A percentile compares a stretch with the other conserved stretches of the same genome.
These are phyloP conservation scores for Leucocoprinus birnbaumii DNA, from an alignment of 768 basidiomycete genomes.

Conservation along the genomic window DNA sequence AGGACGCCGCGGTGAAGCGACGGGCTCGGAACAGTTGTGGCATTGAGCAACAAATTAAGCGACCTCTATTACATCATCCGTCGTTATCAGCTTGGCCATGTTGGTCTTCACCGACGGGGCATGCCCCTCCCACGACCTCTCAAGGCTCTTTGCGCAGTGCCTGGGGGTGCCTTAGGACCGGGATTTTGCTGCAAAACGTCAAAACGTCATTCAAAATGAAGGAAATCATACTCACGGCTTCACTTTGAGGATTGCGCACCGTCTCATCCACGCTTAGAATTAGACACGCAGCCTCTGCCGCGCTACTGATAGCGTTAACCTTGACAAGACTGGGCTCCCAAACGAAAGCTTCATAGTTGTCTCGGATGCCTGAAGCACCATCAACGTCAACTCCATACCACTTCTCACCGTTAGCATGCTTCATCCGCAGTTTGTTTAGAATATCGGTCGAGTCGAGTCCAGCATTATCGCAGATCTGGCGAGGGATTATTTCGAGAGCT, in stretches of 20 bases:
- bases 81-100: conserved; percentile 1
- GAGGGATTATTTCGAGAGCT: conserved; percentile 94
- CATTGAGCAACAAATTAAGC: not conserved
- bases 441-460: conserved; percentile 97
- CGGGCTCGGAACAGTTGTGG: not conserved
- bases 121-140: conserved; percentile 86
- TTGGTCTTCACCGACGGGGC: conserved; percentile 54
- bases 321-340: conserved; percentile 98
- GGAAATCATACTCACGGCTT: conserved; percentile 58
- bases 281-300: conserved; percentile 93
- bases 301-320: conserved; percentile 92
- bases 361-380: conserved; percentile 79
- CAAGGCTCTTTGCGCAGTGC: conserved; percentile 82
- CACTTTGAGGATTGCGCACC: conserved; percentile 91
- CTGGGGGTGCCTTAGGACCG: conserved; percentile 91
- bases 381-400: conserved; percentile 98
- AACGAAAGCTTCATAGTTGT: conserved; percentile 97
- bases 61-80: conserved; percentile 5
- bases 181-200: conserved; percentile 53
- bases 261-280: conserved; percentile 98
- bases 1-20: no score
- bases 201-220: conserved; percentile 18
- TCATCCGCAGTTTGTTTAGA: conserved; percentile 96
- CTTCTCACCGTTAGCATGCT: conserved; percentile 81
- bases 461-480: conserved; percentile 98